These are phyloP conservation scores for Barbatosphaeria neglecta DNA, from an alignment of 495 filamentous ascomycete genomes.

Conservation along the genomic window DNA sequence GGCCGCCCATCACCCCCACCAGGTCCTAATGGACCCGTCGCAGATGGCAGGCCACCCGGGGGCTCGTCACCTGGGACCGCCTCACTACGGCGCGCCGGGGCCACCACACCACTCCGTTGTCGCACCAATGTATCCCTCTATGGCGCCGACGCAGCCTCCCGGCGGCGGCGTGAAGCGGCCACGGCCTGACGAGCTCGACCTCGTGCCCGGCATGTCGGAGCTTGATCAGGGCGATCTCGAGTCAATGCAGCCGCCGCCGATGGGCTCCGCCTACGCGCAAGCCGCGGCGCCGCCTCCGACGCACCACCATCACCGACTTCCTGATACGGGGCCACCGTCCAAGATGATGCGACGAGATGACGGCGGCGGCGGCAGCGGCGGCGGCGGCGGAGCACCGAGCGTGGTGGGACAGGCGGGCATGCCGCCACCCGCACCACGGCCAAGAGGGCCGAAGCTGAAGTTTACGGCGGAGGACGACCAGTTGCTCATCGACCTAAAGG, in stretches of 20 bases:
- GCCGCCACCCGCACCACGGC: conserved; percentile 63
- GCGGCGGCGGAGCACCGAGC: conserved; percentile 48
- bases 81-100: conserved; percentile 27
- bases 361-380: conserved; percentile 27
- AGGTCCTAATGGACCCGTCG: conserved; percentile 34
- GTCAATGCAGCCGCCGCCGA: conserved; percentile 36
- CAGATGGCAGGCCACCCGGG: conserved; percentile 33
- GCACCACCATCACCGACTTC: conserved; percentile 66
- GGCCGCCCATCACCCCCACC: conserved; percentile 35
- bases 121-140: conserved; percentile 31
- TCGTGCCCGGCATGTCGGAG: conserved; percentile 35
- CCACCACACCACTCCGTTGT: conserved; percentile 32
- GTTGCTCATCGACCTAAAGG: conserved; percentile 75
- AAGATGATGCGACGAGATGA: conserved; percentile 44
- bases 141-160: conserved; percentile 28
- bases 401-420: conserved; percentile 75
- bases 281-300: conserved; percentile 28
- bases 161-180: conserved; percentile 32
- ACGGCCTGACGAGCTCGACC: conserved; percentile 36
- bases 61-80: conserved; percentile 31
- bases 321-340: conserved; percentile 47
- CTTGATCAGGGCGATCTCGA: conserved; percentile 37
- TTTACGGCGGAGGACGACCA: conserved; percentile 85
- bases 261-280: conserved; percentile 31
- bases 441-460: conserved; percentile 74